Evolutionary conservation across 192 early-diverging fungal genomes (phyloP).

Genomic region (Spizellomyces punctatus): DNA sequence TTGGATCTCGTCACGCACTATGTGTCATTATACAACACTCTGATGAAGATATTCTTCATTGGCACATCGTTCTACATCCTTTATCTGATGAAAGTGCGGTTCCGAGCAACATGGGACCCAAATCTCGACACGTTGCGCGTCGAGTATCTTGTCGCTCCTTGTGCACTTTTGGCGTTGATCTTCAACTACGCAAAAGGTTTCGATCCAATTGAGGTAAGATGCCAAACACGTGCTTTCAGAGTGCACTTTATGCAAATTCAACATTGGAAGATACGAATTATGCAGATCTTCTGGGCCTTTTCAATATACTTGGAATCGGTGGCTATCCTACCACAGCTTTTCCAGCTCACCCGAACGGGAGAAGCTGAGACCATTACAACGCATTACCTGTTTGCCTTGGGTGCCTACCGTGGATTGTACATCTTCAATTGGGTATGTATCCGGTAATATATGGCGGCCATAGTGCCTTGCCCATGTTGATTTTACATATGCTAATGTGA

Average conservation of each 20-base stretch:
- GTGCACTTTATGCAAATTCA: neutral
- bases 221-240: neutral
- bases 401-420: constrained; percentile 87
- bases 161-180: constrained; percentile 70
- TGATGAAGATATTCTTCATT: constrained; percentile 97
- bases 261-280: neutral
- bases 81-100: constrained; percentile 83
- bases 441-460: too few relatives aligned
- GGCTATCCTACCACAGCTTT: constrained; percentile 97
- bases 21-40: constrained; percentile 86
- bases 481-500: too few relatives aligned
- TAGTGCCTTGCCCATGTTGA: too few relatives aligned
- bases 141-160: constrained; percentile 79
- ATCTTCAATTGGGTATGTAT: constrained; percentile 81
- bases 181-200: constrained; percentile 68
- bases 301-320: constrained; percentile 96
- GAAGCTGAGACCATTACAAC: constrained; percentile 99
- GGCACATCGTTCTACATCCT: constrained; percentile 82
- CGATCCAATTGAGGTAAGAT: constrained; percentile 67
- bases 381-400: constrained; percentile 97
- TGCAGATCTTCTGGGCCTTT: constrained; percentile 93
- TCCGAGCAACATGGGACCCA: constrained; percentile 92
- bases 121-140: constrained; percentile 87
- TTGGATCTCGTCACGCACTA: constrained; percentile 81
- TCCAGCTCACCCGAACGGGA: constrained; percentile 94